Evolutionary conservation across 2,329 filamentous ascomycete genomes (phyloP), one percentile per base, ranked within the genome.

Genomic region (Aureobasidium sp.): DNA sequence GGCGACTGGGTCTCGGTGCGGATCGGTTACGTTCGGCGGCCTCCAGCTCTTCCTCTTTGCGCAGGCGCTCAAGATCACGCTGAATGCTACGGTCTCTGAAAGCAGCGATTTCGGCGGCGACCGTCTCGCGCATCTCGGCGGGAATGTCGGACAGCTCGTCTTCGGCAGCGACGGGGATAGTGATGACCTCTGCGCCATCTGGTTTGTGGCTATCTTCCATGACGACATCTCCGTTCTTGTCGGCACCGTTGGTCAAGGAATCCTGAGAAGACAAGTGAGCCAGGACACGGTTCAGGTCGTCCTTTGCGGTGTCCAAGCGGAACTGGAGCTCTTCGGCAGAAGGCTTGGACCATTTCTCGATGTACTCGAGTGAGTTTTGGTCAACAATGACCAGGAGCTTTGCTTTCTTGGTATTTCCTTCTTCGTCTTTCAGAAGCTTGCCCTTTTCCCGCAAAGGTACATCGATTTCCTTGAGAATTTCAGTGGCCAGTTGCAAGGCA

Each of bases 111-210:
- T 99, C 95, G 62, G 88, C 88, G 0, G 94, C 90, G 16, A 99
- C 94, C 0, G 91, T 92, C 72, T 96, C 94, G 29, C 94, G 87
- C 91, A 96, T 95, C 72, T 97, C 94, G 0, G 90, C 88, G 0
- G 94, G 94, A 51, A 99, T 97, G 69, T 99, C 94, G 25, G 92
- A 88, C 48, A 99, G 80, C 70, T 99, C 94, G 70, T 99, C 95
- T 65, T 99, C 94, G 16, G 68, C 84, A 1, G 87, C 86, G 36
- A 96, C 81, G 3, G 91, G 88, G 63, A 97, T 96, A 62, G 92
- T 96, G 66, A 96, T 87, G 42, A 97, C 87, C 73, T 96, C 91
- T 6, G 90, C 86, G 85, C 84, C 44, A 76, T 75, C 37, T 85
- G 85, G 42, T 84, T 85, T 53, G 61, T 59, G 0, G 25, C 72